Percentiles rank a stretch among this genome's conserved stretches.
phyloP scores from a whole-genome alignment of 805 yeast genomes.

The Blastobotrys parvus region DNA sequence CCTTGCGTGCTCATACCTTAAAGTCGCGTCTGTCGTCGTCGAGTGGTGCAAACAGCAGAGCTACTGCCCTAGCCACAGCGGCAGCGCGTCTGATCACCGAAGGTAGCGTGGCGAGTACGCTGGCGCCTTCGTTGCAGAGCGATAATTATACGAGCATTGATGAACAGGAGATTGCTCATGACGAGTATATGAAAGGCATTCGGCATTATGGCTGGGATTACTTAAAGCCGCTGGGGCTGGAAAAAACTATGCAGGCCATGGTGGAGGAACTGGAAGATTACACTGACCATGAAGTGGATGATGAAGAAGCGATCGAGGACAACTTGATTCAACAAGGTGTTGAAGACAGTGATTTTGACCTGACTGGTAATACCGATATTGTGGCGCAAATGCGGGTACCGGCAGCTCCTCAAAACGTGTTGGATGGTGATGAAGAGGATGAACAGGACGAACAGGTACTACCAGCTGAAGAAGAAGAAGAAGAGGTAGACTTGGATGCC shows the following conservation, averaged over 20 bases:
- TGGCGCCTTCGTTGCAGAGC: not conserved
- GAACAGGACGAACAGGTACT: not conserved
- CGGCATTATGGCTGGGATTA: constrained; percentile 40
- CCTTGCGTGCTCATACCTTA: not conserved
- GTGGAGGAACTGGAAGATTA: constrained; percentile 22
- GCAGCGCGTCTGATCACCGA: too few species aligned
- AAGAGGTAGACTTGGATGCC: constrained; percentile 13
- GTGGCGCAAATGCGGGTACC: constrained; percentile 2
- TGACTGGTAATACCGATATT: constrained; percentile 16
- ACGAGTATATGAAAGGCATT: constrained; percentile 21
- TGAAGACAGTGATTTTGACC: constrained; percentile 13
- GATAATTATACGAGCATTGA: not conserved
- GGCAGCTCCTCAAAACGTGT: not conserved
- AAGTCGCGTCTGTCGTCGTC: not conserved
- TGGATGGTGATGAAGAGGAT: constrained; percentile 6
- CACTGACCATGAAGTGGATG: constrained; percentile 7
- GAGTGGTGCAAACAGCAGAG: too few species aligned
- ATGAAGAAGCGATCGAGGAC: constrained; percentile 8
- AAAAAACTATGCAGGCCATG: constrained; percentile 39
- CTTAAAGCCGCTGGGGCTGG: constrained; percentile 52
- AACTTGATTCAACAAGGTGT: not conserved
- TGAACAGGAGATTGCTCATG: constrained; percentile 10
- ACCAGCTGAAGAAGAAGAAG: constrained; percentile 5
- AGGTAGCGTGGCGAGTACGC: too few species aligned
- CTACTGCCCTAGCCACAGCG: too few species aligned